phyloP scores from a whole-genome alignment of 129 eudicot species.

The Escallonia herrerae region DNA sequence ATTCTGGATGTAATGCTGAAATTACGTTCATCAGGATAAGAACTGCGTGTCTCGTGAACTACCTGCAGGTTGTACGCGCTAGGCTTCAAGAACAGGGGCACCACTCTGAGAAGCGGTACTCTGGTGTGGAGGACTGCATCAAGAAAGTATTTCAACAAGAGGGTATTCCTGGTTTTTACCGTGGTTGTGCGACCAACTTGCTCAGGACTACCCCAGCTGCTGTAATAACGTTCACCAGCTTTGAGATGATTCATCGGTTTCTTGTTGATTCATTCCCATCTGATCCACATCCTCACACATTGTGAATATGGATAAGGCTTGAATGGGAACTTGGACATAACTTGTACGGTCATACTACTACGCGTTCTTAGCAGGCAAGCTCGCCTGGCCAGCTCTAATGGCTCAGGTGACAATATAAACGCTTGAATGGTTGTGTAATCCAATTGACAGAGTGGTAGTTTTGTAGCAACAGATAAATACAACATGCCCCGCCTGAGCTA shows the following conservation, averaged over 20 bases:
- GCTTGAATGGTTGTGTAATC: not conserved
- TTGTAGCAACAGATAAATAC: not conserved
- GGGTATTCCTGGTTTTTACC: constrained; percentile 82
- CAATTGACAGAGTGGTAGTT: not conserved
- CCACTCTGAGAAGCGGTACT: constrained; percentile 81
- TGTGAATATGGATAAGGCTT: constrained; percentile 27
- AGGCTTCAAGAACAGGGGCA: constrained; percentile 98
- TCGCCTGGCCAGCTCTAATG: not conserved
- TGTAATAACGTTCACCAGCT: constrained; percentile 90
- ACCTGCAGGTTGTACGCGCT: constrained; percentile 72
- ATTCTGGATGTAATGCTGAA: too few relatives aligned
- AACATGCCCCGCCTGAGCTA: not conserved
- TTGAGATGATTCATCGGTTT: constrained; percentile 93
- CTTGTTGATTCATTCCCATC: constrained; percentile 48
- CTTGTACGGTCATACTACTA: not conserved
- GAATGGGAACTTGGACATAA: too few relatives aligned
- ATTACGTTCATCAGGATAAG: too few relatives aligned
- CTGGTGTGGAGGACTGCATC: constrained; percentile 80
- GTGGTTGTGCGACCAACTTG: constrained; percentile 93
- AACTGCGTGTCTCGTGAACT: not conserved
- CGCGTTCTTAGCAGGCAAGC: constrained; percentile 6
- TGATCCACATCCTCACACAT: constrained; percentile 57
- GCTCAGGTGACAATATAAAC: not conserved
- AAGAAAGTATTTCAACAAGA: constrained; percentile 63
- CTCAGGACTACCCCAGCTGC: constrained; percentile 94